Conservation (phyloP, 2,329 filamentous ascomycete genomes). For the Daldinia sp. region DNA sequence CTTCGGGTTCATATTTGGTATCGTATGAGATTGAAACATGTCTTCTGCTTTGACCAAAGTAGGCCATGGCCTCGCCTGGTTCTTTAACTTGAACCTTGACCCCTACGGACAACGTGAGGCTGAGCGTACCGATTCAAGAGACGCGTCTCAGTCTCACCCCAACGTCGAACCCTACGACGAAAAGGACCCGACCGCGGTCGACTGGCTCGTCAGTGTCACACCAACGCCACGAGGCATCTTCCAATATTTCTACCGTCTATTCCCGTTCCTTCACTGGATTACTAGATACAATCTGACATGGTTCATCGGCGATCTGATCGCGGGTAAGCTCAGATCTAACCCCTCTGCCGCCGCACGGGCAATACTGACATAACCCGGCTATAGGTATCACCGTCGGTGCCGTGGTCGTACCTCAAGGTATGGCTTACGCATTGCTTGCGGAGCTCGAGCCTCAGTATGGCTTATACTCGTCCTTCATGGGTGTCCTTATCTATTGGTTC, state of each 20-base stretch:
- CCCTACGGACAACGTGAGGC: conserved; percentile 53
- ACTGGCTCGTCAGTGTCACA: conserved; percentile 72
- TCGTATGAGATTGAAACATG: conserved; percentile 25
- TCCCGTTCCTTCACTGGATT: conserved; percentile 91
- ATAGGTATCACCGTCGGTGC: conserved; percentile 58
- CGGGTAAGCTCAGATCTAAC: conserved; percentile 62
- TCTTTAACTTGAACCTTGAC: conserved; percentile 80
- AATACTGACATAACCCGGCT: conserved; percentile 32
- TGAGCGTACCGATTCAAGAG: conserved; percentile 57
- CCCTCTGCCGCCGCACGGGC: conserved; percentile 32
- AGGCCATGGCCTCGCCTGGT: conserved; percentile 77
- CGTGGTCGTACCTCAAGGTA: conserved; percentile 63
- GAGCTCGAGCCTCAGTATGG: conserved; percentile 59
- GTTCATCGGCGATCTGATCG: conserved; percentile 86
- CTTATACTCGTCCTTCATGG: conserved; percentile 52
- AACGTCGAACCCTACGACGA: conserved; percentile 80
- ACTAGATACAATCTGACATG: conserved; percentile 85
- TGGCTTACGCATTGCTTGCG: conserved; percentile 62
- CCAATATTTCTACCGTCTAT: conserved; percentile 73
- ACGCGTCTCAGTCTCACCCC: conserved; percentile 47
- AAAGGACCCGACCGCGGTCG: conserved; percentile 74
- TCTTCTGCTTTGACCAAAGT: conserved; percentile 58
- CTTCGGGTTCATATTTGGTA: conserved; percentile 6
- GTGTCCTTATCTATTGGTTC: conserved; percentile 50
- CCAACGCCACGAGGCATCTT: conserved; percentile 64